Base-by-base conservation (phyloP, 495 filamentous ascomycete species). In the Venustampulla echinocandica region DNA sequence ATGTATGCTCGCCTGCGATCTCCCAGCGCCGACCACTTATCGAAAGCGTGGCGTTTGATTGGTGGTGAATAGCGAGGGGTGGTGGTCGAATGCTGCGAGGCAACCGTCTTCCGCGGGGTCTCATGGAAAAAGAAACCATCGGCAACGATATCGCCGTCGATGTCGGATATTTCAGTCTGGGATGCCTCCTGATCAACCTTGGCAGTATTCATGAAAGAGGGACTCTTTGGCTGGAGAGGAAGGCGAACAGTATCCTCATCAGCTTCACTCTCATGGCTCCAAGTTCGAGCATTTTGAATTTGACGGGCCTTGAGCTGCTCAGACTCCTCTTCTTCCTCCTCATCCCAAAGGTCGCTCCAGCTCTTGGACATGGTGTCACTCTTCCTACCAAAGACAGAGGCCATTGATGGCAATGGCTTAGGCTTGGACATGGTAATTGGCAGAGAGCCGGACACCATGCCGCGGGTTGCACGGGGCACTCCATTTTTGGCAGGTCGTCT, bases 301-400 rank as follows among this genome's bases (percentile, higher is more conserved):
- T 82, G 82, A 27, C 82, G 73, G 46, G 73, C 63, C 52, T 80
- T 68, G 40, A 84, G 44, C 13, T 73, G 73, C 38, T 79, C 73
- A 35, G 69, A 69, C 61, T 85, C 76, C 14, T 75, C 73, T 37
- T 74, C 65, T 53, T 92, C 82, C 53, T 84, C 81, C 63, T 95
- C 89, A 46, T 95, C 89, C 82, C 85, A 96, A 53, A 96, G 72
- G 65, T 96, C 89, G 55, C 87, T 92, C 89, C 89, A 96, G 72
- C 89, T 96, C 79, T 96, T 95, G 21, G 89, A 92, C 10, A 89
- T 84, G 15, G 76, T 67, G 2, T 83, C 76, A 52, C 75, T 75
- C 60, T 84, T 78, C 60, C 79, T 81, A 20, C 85, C 85, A 59
- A 92, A 90, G 17, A 90, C 76, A 52, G 81, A 74, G 3, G 85